Percentiles rank a stretch among this genome's conserved stretches.
phyloP scores from a whole-genome alignment of 1,284 basidiomycete genomes.

The Omphalotus olearius region DNA sequence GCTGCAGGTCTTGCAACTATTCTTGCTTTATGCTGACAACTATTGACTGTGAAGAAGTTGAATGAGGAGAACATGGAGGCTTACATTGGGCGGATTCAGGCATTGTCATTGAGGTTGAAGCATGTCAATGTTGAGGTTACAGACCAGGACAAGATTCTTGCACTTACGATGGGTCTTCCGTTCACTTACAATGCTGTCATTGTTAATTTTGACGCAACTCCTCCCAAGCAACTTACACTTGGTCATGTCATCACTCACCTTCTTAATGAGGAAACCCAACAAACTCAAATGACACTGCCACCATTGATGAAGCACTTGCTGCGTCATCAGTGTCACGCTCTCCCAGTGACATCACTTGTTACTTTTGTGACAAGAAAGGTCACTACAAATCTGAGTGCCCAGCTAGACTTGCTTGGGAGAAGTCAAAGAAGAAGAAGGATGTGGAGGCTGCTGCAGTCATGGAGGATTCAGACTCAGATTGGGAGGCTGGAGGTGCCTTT shows the following conservation, averaged over 20 bases:
- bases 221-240: conserved; percentile 20
- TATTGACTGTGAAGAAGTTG: background rate
- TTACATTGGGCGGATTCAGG: background rate
- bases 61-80: background rate
- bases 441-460: background rate
- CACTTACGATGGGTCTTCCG: background rate
- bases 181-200: background rate
- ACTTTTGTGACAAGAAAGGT: conserved; percentile 23
- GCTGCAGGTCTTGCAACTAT: conserved; percentile 25
- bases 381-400: conserved; percentile 25
- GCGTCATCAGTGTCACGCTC: background rate
- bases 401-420: conserved; percentile 4
- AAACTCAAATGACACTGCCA: background rate
- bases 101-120: background rate
- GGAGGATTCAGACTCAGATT: too few species aligned
- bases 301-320: background rate
- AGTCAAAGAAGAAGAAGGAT: conserved; percentile 13
- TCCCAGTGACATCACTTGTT: conserved; percentile 19
- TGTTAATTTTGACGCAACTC: conserved; percentile 12
- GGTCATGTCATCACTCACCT: conserved; percentile 24
- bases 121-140: conserved; percentile 2
- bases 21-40: conserved; percentile 17
- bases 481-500: too few species aligned
- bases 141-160: background rate
- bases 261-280: conserved; percentile 26